Percentiles rank a stretch among this genome's conserved stretches.
phyloP scores from a whole-genome alignment of 129 eudicot genomes.

The Arctium lappa region DNA sequence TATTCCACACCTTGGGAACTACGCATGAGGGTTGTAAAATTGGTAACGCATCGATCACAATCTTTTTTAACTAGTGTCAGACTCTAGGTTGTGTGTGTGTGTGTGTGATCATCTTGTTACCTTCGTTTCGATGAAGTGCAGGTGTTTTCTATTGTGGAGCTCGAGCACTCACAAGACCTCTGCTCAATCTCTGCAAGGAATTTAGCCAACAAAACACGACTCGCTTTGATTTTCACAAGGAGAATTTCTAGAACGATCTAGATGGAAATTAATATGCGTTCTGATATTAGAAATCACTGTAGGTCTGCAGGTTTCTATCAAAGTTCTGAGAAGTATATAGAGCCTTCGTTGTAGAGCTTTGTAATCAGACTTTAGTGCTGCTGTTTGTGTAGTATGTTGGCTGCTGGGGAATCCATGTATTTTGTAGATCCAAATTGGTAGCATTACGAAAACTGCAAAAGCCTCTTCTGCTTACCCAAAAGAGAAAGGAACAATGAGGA shows the following conservation, averaged over 20 bases:
- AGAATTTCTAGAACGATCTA: constrained; percentile 53
- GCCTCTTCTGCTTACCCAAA: constrained; percentile 9
- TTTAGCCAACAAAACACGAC: constrained; percentile 44
- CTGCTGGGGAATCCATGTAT: neutral
- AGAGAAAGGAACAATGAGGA: constrained; percentile 6
- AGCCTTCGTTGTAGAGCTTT: neutral
- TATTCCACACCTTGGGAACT: constrained; percentile 49
- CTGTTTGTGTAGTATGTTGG: neutral
- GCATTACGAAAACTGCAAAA: neutral
- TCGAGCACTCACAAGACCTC: constrained; percentile 51
- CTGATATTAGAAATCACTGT: constrained; percentile 5
- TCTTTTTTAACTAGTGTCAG: neutral
- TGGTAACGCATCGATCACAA: constrained; percentile 39
- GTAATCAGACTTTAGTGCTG: neutral
- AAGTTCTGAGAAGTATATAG: constrained; percentile 3
- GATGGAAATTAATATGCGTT: constrained; percentile 4
- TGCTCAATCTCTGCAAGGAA: constrained; percentile 68
- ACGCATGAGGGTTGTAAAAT: constrained; percentile 49
- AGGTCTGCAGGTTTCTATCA: constrained; percentile 18
- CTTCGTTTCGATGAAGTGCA: constrained; percentile 33
- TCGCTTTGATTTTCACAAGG: constrained; percentile 87
- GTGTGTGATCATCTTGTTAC: neutral
- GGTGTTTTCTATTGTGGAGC: constrained; percentile 96
- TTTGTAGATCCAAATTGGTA: constrained; percentile 19
- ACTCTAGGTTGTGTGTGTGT: neutral